These are phyloP conservation scores for Cryptococcus neoformans DNA, from an alignment of 1,284 basidiomycete species.

Conservation along the genomic window DNA sequence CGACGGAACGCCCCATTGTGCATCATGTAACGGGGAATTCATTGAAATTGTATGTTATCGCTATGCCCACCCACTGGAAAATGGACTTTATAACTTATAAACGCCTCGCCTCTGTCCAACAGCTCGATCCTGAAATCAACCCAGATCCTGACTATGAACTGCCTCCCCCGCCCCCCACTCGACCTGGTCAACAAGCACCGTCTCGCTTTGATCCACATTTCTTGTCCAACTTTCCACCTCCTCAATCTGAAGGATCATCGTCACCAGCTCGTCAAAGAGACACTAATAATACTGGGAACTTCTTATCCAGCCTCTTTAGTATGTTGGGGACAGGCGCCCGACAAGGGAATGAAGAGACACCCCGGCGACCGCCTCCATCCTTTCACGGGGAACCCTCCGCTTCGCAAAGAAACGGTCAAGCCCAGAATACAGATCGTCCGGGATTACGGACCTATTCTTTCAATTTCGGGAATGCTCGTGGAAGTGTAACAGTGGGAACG, in stretches of 20 bases:
- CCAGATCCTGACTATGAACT: conserved; percentile 42
- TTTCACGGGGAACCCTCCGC: too few species aligned
- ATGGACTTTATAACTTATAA: not conserved
- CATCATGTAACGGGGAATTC: conserved; percentile 43
- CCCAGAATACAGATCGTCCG: too few species aligned
- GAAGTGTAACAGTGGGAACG: conserved; percentile 23
- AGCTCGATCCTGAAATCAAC: conserved; percentile 44
- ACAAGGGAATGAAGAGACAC: too few species aligned
- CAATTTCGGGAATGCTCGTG: conserved; percentile 31
- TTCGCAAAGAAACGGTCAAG: too few species aligned
- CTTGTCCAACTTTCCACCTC: not conserved
- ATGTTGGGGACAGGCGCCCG: conserved; percentile 1
- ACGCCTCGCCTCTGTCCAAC: not conserved
- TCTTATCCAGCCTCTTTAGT: conserved; percentile 11
- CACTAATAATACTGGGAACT: not conserved
- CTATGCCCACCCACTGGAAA: not conserved
- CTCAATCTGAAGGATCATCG: not conserved
- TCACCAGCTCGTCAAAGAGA: not conserved
- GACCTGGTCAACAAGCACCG: conserved; percentile 13
- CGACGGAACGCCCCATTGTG: conserved; percentile 34
- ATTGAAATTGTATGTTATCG: conserved; percentile 37
- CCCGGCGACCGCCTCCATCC: too few species aligned
- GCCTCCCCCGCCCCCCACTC: conserved; percentile 33
- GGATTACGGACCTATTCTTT: conserved; percentile 18
- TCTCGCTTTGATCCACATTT: not conserved